phyloP scores from a whole-genome alignment of 371 early-diverging fungal species.

The Saksenaea oblongispora region DNA sequence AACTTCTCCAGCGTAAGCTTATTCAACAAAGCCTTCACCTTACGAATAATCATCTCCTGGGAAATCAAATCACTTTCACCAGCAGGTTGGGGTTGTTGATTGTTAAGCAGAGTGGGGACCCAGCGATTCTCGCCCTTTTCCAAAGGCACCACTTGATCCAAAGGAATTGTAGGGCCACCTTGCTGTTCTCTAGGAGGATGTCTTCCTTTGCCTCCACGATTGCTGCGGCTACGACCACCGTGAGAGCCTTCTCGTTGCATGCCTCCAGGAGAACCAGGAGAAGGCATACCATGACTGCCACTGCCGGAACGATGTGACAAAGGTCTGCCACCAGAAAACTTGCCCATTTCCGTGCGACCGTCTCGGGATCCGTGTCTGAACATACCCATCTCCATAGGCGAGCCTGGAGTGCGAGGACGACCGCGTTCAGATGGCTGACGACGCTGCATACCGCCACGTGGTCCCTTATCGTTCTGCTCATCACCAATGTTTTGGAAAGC shows the following conservation, averaged over 20 bases:
- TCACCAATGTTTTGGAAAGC: slow-evolving; percentile 69
- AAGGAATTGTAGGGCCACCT: slow-evolving; percentile 62
- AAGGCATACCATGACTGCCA: slow-evolving; percentile 44
- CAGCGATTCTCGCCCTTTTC: slow-evolving; percentile 85
- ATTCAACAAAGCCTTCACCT: slow-evolving; percentile 89
- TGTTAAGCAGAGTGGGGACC: slow-evolving; percentile 58
- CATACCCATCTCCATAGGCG: slow-evolving; percentile 44
- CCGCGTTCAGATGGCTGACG: slow-evolving; percentile 66
- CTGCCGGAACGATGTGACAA: slow-evolving; percentile 55
- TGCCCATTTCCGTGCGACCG: slow-evolving; percentile 52
- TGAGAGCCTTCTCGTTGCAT: slow-evolving; percentile 59
- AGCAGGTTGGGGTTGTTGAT: slow-evolving; percentile 11
- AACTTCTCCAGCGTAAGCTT: slow-evolving; percentile 96
- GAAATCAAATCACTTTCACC: slow-evolving; percentile 46
- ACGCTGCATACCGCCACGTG: slow-evolving; percentile 40
- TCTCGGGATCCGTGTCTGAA: slow-evolving; percentile 48
- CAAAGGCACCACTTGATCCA: slow-evolving; percentile 73
- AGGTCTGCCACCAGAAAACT: slow-evolving; percentile 47
- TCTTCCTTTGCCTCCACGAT: slow-evolving; percentile 58
- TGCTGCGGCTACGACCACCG: slow-evolving; percentile 50
- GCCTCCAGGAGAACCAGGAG: slow-evolving; percentile 52
- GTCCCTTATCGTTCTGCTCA: slow-evolving; percentile 45
- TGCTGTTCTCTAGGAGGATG: slow-evolving; percentile 41
- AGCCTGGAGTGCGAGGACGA: slow-evolving; percentile 50
- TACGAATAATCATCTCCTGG: slow-evolving; percentile 70